Conservation (phyloP, 2,329 filamentous ascomycete species). For the Penicillium sp. region DNA sequence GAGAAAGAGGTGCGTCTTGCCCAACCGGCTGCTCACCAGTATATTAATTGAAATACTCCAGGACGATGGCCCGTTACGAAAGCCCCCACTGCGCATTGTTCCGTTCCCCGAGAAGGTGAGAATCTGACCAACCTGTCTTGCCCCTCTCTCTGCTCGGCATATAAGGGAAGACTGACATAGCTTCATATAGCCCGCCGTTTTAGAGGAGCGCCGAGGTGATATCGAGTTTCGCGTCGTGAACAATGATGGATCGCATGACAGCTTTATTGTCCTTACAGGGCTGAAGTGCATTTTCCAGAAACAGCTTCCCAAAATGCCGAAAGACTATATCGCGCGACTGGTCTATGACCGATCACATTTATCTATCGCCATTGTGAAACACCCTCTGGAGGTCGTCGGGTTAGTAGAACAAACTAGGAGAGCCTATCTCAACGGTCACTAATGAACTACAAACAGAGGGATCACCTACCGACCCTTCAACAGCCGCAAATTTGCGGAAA, state of each 20-base stretch:
- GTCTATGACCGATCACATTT: slow-evolving; percentile 97
- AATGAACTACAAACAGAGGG: slow-evolving; percentile 60
- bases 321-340: slow-evolving; percentile 95
- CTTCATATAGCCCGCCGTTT: slow-evolving; percentile 70
- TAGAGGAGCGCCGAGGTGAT: slow-evolving; percentile 90
- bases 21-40: slow-evolving; percentile 26
- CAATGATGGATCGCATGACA: slow-evolving; percentile 87
- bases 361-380: slow-evolving; percentile 96
- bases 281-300: slow-evolving; percentile 99
- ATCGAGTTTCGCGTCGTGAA: slow-evolving; percentile 98
- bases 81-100: slow-evolving; percentile 65
- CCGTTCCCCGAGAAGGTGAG: slow-evolving; percentile 86
- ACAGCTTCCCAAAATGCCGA: slow-evolving; percentile 97
- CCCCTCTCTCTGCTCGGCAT: slow-evolving; percentile 5
- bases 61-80: slow-evolving; percentile 46
- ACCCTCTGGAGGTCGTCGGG: slow-evolving; percentile 87
- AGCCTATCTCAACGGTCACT: slow-evolving; percentile 6
- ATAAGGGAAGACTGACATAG: slow-evolving; percentile 30
- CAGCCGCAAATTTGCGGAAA: slow-evolving; percentile 90
- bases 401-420: slow-evolving; percentile 36
- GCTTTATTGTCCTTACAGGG: slow-evolving; percentile 90
- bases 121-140: not conserved
- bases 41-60: slow-evolving; percentile 32
- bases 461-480: slow-evolving; percentile 97
- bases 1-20: slow-evolving; percentile 40